These are phyloP conservation scores for Hortiboletus campestris DNA, from an alignment of 768 basidiomycete genomes.

Conservation along the genomic window DNA sequence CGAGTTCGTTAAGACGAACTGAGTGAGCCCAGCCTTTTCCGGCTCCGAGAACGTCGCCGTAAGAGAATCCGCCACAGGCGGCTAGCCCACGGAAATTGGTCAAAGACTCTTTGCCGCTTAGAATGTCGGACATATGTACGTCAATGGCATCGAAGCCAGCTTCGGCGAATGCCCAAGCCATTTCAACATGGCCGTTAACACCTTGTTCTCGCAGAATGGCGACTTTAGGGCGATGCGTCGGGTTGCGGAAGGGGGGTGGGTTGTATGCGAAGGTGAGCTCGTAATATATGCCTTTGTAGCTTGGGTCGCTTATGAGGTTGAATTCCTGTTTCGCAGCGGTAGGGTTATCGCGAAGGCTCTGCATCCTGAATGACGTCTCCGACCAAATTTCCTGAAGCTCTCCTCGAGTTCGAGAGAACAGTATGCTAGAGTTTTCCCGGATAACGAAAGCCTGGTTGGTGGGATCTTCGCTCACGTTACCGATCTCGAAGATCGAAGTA, in stretches of 20 bases:
- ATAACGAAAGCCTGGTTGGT: conserved; percentile 65
- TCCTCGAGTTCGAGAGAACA: conserved; percentile 68
- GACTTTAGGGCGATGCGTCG: conserved; percentile 72
- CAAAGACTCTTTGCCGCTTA: conserved; percentile 65
- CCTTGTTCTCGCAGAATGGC: conserved; percentile 98
- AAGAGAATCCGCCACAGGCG: conserved; percentile 98
- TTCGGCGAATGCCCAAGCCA: conserved; percentile 95
- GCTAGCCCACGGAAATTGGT: conserved; percentile 80
- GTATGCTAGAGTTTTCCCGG: conserved; percentile 41
- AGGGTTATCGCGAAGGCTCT: conserved; percentile 82
- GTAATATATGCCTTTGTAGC: conserved; percentile 67
- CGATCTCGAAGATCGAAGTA: conserved; percentile 75
- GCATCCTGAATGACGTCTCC: conserved; percentile 94
- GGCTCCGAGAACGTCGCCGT: conserved; percentile 96
- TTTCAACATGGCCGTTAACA: conserved; percentile 96
- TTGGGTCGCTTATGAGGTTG: conserved; percentile 61
- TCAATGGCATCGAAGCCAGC: conserved; percentile 96
- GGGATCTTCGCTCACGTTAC: conserved; percentile 54
- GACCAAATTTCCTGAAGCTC: conserved; percentile 86
- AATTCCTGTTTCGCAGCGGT: conserved; percentile 79
- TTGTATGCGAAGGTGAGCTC: conserved; percentile 57
- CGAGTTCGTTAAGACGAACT: conserved; percentile 76
- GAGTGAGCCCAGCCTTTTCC: conserved; percentile 98
- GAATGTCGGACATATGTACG: conserved; percentile 97
- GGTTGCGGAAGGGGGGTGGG: conserved; percentile 34